Evolutionary conservation across 352 stramenopile genomes (phyloP), one percentile per base, ranked within the genome.

Genomic region (Globisporangium lucens): DNA sequence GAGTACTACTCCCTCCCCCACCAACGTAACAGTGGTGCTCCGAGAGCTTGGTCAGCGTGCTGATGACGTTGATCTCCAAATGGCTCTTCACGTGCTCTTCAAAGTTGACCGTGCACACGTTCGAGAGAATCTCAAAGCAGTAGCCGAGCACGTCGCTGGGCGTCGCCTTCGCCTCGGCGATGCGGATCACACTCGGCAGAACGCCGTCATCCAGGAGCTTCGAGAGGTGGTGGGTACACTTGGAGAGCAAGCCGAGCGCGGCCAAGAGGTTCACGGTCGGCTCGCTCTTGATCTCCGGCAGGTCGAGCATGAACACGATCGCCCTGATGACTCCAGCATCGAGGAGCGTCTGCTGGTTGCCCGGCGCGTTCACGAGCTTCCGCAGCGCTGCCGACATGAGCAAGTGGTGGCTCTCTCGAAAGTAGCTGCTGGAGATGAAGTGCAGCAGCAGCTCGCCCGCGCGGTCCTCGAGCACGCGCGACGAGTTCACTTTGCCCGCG

Each of bases 111-210:
- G 73, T 76, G 56, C 86, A 91, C 4, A 92, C 47, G 41, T 90
- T 90, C 12, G 86, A 90, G 35, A 93, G 76, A 22, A 94, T 77
- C 63, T 90, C 82, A 61, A 94, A 94, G 70, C 81, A 92, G 49
- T 77, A 74, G n/a, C 22, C 67, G 0, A 83, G 66, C 10, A 90
- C 68, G 38, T 85, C 76, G 3, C 61, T 56, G 0, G 63, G 57
- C 0, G 65, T 22, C 1, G 22, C 7, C 51, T 75, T 76, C 1
- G 64, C 58, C 7, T 91, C 84, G 33, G 77, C 80, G 29, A 94
- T 67, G 13, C 64, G 61, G 6, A 91, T 75, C 10, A 91, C 70
- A 24, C 75, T 80, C 1, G 81, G 67, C 36, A 94, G 65, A 9
- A 87, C 71, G 0, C 81, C 82, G 47, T 89, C 86, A 0, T 75